Base-by-base conservation (phyloP, 108 stramenopile species). In the Seminavis robusta region DNA sequence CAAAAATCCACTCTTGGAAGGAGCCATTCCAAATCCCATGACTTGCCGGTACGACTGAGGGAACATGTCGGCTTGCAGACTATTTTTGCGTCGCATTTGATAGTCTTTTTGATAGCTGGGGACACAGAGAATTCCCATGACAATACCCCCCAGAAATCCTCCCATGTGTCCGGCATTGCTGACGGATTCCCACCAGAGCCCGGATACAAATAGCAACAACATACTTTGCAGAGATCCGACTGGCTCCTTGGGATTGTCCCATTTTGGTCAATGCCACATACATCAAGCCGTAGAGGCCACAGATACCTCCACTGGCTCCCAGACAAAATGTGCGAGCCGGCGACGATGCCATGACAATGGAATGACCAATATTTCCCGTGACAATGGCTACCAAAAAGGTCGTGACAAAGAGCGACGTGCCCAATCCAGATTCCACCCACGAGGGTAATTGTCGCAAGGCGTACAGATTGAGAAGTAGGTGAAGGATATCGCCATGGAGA, bases 231-330 rank as follows among this genome's bases (percentile, higher is more conserved):
- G n/a, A 24, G 6, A 88, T 71, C n/a, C 66, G 40, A 26, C 27
- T 40, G 1, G 66, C 64, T 15, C 77, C 74, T 45, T 53, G 41
- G 9, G 51, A 36, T 36, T 80, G 81, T 0, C 73, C 74, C 84
- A 92, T 88, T 56, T 67, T 72, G 38, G 57, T 45, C 17, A 88
- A 48, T 16, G 74, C 77, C 13, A 63, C 68, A 53, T 79, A 83
- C 72, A 81, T 73, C 16, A 92, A 62, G 0, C 90, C 90, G 33
- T 80, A 81, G 28, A 92, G 38, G 8, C 84, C 90, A 36, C 74
- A 81, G 32, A 92, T 92, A 10, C 86, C 90, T 29, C 79, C 83
- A 38, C 69, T 80, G 23, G 90, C 80, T 34, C 90, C 90, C 13
- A 92, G 59, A 46, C 62, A 71, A 48, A 27, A 27, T 9, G 45